A percentile compares a stretch with the other conserved stretches of the same genome.
These are phyloP conservation scores for Helicostylum pulchrum DNA, from an alignment of 192 early-diverging fungal genomes.

Conservation along the genomic window DNA sequence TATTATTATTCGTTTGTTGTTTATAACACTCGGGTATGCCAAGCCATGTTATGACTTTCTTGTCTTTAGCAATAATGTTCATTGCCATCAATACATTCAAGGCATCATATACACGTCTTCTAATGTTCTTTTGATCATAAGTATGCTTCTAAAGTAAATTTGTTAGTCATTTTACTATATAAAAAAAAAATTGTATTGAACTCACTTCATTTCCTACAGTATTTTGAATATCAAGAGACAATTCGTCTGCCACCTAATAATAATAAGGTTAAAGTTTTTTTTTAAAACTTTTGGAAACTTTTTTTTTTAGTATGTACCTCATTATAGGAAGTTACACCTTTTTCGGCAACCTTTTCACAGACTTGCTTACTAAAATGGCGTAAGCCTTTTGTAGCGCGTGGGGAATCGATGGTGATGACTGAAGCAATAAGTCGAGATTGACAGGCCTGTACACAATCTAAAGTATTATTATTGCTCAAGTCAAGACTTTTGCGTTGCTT, in stretches of 20 bases:
- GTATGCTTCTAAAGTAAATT: slow-evolving; percentile 22
- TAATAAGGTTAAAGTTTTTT: slow-evolving; percentile 7
- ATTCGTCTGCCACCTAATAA: slow-evolving; percentile 50
- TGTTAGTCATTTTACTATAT: too few species aligned
- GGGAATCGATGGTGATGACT: background rate
- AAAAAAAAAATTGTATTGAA: too few species aligned
- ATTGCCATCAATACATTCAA: slow-evolving; percentile 66
- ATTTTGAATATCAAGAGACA: slow-evolving; percentile 29
- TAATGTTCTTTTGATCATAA: slow-evolving; percentile 62
- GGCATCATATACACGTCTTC: slow-evolving; percentile 70
- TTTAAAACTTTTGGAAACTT: slow-evolving; percentile 20
- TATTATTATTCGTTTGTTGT: background rate
- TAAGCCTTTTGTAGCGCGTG: slow-evolving; percentile 48
- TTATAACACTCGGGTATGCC: slow-evolving; percentile 45
- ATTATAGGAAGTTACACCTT: slow-evolving; percentile 61
- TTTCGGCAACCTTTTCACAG: slow-evolving; percentile 57
- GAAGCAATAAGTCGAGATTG: background rate
- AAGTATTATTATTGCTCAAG: background rate
- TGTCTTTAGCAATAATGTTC: slow-evolving; percentile 60
- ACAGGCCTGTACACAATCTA: slow-evolving; percentile 5
- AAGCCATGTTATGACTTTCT: slow-evolving; percentile 63
- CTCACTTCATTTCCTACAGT: slow-evolving; percentile 9
- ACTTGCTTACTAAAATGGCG: slow-evolving; percentile 60
- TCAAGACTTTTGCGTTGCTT: slow-evolving; percentile 1
- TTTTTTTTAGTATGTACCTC: slow-evolving; percentile 24